Evolutionary conservation across 2,329 filamentous ascomycete genomes (phyloP), one percentile per base, ranked within the genome.

Genomic region (Xylaria arbuscula): DNA sequence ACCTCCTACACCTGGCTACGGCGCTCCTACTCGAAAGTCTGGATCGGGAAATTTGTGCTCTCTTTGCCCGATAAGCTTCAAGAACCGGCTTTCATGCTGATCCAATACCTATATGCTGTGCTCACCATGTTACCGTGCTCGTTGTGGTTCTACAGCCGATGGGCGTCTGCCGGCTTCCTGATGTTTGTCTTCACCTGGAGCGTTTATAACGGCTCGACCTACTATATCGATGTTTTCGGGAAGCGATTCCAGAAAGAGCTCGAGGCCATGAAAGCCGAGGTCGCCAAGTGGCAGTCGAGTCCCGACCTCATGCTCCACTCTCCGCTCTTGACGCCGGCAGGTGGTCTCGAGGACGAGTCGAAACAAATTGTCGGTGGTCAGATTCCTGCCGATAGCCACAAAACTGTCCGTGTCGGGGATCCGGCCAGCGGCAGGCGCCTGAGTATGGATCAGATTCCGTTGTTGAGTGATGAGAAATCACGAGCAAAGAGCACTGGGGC

Each of bases 1-100:
- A 99, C 96, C 1, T 97, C 94, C 15, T 99, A 98, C 80, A 99
- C 96, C 59, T 99, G 96, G 96, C 87, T 99, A 61, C 92, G 94
- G 69, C 91, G 89, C 75, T 97, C 93, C 1, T 99, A 98, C 81
- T 89, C 92, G 58, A 96, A 94, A 77, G 92, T 90, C 2, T 94
- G 91, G 89, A 91, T 99, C 72, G 97, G 96, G 62, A 93, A 90
- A 76, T 77, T 97, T 64, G 94, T 99, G 40, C 86, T 98, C 22
- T 87, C 88, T 8, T 88, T 97, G 3, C 95, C 96, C 0, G 82
- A 88, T 1, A 78, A 81, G 3, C 82, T 97, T 38, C 96, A 99
- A 79, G 94, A 98, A 77, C 86, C 92, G 0, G 92, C 93, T 1
- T 99, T 98, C 80, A 99, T 99, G 96, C 73, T 93, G 71, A 98